Evolutionary conservation across 345 rosid genomes (phyloP), one percentile per base, ranked within the genome.

Genomic region (Hypericum androsaemum): DNA sequence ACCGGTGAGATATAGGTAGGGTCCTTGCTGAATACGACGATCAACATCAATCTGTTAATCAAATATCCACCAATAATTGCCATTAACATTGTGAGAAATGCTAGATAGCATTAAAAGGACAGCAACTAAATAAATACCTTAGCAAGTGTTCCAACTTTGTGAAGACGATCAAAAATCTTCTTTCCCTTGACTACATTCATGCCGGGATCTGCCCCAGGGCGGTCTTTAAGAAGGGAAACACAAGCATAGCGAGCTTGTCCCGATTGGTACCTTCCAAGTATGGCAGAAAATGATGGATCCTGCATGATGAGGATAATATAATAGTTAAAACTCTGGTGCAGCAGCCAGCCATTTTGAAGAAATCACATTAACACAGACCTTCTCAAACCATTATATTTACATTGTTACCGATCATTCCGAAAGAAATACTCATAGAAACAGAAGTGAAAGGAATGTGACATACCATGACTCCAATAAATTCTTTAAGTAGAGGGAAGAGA

Each of bases 401-500:
- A 53, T 37, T 13, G 35, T n/a, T n/a, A n/a, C n/a, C n/a, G n/a
- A n/a, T n/a, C n/a, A n/a, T n/a, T n/a, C n/a, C 39, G 9, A 28
- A 17, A 10, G n/a, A n/a, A 22, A 38, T 38, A 53, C 17, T 56
- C 8, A 10, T 9, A 45, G 45, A 9, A 37, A 56, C 13, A 16
- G 40, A 43, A 12, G 42, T 39, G 50, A 41, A 0, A 45, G 22
- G 42, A 56, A 44, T 22, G n/a, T 12, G 52, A 41, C 37, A 55
- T 83, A 94, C 99, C 97, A 88, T 94, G 45, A 94, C 95, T 66
- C 69, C 81, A 63, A 94, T 83, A 22, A 94, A 97, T 94, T 88
- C 81, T 83, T 88, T 88, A 63, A 92, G 88, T 16, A 96, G 97
- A 28, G 95, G 98, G 57, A 92, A 88, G 28, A 92, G 80, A n/a